Evolutionary conservation across 768 basidiomycete genomes (phyloP), one percentile per base, ranked within the genome.

Genomic region (Lentinula sp.): DNA sequence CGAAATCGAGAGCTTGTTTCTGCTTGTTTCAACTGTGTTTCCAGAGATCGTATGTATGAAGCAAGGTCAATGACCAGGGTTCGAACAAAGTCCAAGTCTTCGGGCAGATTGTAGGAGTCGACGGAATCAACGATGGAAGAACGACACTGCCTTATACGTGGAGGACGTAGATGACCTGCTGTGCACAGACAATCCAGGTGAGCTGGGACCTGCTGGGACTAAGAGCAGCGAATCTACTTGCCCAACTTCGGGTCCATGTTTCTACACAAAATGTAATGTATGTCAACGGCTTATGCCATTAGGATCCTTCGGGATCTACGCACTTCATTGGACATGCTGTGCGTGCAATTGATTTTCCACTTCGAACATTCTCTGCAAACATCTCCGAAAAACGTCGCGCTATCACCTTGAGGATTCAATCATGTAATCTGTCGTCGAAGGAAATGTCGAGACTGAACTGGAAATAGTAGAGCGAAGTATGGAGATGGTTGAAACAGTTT

Each of bases 361-460:
- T 74, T 15, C 69, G 71, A 61, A 61, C 79, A 80, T 61, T 79
- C 80, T 1, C 77, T 74, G 62, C 79, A 80, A 49, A 66, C 62
- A 41, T 74, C 73, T 0, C 69, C 69, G 5, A 73, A 71, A 71
- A 74, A 74, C 55, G 74, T 78, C 37, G 77, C 76, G 63, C 81
- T 82, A 57, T 83, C 76, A 46, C 76, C 76, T 77, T 58, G 57
- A 35, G 12, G 28, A 18, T 13, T 59, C 46, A 63, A 56, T 61
- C n/a, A n/a, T n/a, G n/a, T n/a, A n/a, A n/a, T n/a, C n/a, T n/a
- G n/a, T n/a, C n/a, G n/a, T n/a, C n/a, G n/a, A n/a, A n/a, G n/a
- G n/a, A n/a, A n/a, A n/a, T n/a, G n/a, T n/a, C n/a, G n/a, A n/a
- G n/a, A n/a, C n/a, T n/a, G n/a, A n/a, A n/a, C n/a, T n/a, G n/a